These are phyloP conservation scores for Orbilia brochopaga DNA, from an alignment of 2,329 filamentous ascomycete species.

Conservation along the genomic window DNA sequence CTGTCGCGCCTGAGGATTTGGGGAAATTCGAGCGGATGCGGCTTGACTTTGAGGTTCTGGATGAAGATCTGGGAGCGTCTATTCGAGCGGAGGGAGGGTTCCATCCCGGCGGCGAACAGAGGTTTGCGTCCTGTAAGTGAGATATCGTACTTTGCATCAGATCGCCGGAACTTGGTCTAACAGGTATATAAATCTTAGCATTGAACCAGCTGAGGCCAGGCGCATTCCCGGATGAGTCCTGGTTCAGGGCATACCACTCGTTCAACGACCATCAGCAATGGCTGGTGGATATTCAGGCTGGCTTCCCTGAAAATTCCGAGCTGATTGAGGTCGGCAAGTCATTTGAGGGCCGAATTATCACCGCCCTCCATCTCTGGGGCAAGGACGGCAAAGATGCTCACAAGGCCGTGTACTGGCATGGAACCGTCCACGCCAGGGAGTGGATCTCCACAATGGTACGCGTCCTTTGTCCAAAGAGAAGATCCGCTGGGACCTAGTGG, in stretches of 20 bases:
- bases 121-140: conserved; percentile 24
- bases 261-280: conserved; percentile 63
- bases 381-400: conserved; percentile 55
- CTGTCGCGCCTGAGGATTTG: conserved; percentile 30
- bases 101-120: conserved; percentile 6
- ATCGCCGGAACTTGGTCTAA: no score
- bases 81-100: conserved; percentile 35
- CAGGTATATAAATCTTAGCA: no score
- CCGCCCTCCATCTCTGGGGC: conserved; percentile 63
- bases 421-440: conserved; percentile 67
- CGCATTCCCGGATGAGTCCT: conserved; percentile 54
- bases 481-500: not conserved
- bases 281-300: conserved; percentile 61
- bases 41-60: conserved; percentile 14
- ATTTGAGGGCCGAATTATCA: conserved; percentile 60
- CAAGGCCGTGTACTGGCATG: conserved; percentile 64
- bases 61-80: conserved; percentile 28
- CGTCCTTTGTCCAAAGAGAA: not conserved
- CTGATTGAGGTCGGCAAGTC: conserved; percentile 63
- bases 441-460: conserved; percentile 63
- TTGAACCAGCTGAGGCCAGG: conserved; percentile 6
- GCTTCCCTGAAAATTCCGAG: conserved; percentile 61
- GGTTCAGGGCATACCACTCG: conserved; percentile 65
- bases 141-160: no score
- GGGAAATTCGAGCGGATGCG: conserved; percentile 36